Percentiles rank a stretch among this genome's conserved stretches.
These are phyloP conservation scores for Picea abies DNA, from an alignment of 83 land plant species.

Conservation along the genomic window DNA sequence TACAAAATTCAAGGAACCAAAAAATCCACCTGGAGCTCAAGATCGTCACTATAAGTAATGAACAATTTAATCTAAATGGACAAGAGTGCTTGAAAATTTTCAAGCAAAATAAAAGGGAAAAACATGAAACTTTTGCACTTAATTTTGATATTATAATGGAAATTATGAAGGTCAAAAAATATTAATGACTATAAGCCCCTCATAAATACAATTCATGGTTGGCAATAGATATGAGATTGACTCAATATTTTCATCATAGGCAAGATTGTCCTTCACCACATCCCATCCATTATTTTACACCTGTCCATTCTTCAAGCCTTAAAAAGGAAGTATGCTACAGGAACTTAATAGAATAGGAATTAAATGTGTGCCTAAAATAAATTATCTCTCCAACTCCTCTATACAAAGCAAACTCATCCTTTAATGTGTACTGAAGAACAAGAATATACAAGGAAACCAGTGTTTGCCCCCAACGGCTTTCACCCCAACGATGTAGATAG, in stretches of 20 bases:
- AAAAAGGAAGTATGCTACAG: background rate
- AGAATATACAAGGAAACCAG: background rate
- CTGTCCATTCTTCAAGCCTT: background rate
- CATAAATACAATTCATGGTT: constrained; percentile 3
- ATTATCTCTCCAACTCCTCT: background rate
- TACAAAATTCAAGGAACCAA: background rate
- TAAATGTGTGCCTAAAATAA: background rate
- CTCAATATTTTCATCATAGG: background rate
- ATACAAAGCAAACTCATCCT: background rate
- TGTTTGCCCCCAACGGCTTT: background rate
- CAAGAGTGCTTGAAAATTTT: background rate
- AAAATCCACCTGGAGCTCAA: background rate
- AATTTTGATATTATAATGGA: background rate
- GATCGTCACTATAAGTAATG: background rate
- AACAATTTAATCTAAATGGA: background rate
- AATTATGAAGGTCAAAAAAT: background rate
- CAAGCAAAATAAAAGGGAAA: background rate
- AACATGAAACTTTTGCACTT: constrained; percentile 1
- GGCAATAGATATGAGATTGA: background rate
- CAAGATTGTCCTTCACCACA: background rate
- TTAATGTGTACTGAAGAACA: constrained; percentile 4
- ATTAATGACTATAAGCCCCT: constrained; percentile 5
- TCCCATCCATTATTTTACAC: background rate
- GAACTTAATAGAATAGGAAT: background rate
- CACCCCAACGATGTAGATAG: background rate